Base-by-base conservation (phyloP, 768 basidiomycete species). In the Neoboletus subvelutipes region DNA sequence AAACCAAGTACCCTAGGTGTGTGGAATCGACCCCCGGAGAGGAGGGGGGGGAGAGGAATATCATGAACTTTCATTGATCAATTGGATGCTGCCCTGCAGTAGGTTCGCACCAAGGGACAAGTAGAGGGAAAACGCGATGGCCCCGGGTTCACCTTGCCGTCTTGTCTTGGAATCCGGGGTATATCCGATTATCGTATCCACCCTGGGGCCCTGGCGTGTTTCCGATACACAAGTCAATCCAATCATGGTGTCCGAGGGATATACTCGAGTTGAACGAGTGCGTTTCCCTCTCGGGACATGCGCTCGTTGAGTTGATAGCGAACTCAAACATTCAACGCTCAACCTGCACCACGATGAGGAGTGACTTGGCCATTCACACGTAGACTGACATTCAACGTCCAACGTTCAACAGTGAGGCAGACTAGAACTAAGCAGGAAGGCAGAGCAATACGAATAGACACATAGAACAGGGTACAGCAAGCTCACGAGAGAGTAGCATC, bases 401-500 rank as follows among this genome's bases (percentile, higher is more conserved):
- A n/a, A n/a, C n/a, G n/a, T n/a, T n/a, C n/a, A 41, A 50, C n/a
- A 26, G 37, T 13, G 17, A 41, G 46, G 29, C 20, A 48, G 22
- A 42, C 41, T 42, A 42, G 40, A 42, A 45, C 24, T 20, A 42
- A 7, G 50, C 24, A 31, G 20, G 22, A n/a, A 28, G 34, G 37
- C 20, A 34, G 28, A 46, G 11, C 18, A 33, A 40, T 12, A 31
- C 53, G 22, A 47, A 50, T 18, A 47, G 20, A 55, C 34, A 54
- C 15, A 29, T 6, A 20, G 31, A 0, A 45, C 7, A 3, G 28
- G 12, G 12, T 11, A 31, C 31, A 47, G 5, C 20, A 58, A 28
- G 20, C 13, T 70, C 59, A 70, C 33, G 45, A 55, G 15, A 70
- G 52, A 18, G 77, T 60, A 31, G 62, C 71, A 61, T 89, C 82